Conservation (phyloP, 306 rosid species). For the Canavalia ensiformis region DNA sequence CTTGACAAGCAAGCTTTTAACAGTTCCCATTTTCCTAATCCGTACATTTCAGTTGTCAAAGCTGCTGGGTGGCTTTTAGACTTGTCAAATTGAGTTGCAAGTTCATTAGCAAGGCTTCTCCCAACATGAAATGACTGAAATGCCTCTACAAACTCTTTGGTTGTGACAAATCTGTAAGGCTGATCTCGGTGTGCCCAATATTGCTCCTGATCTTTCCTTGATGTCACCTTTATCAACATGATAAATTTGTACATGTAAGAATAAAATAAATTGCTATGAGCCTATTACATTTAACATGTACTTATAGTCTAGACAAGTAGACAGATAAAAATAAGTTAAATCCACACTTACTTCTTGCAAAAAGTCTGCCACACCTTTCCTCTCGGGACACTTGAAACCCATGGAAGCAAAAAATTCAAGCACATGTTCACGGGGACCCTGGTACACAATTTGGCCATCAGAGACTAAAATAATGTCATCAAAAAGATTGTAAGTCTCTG, state of each 20-base stretch:
- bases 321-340: slow-evolving; percentile 11
- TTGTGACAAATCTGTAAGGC: slow-evolving; percentile 59
- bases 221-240: slow-evolving; percentile 56
- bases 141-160: slow-evolving; percentile 54
- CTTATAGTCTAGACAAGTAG: not conserved
- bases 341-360: slow-evolving; percentile 59
- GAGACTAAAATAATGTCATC: slow-evolving; percentile 68
- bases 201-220: slow-evolving; percentile 65
- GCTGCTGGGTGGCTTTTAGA: slow-evolving; percentile 67
- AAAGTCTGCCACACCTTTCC: slow-evolving; percentile 68
- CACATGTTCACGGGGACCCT: slow-evolving; percentile 63
- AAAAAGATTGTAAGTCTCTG: slow-evolving; percentile 66
- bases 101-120: slow-evolving; percentile 48
- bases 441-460: slow-evolving; percentile 63
- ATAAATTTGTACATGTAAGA: not conserved
- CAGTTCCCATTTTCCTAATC: slow-evolving; percentile 53
- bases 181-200: slow-evolving; percentile 57
- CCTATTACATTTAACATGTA: not conserved
- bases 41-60: slow-evolving; percentile 52
- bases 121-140: slow-evolving; percentile 59
- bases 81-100: slow-evolving; percentile 60
- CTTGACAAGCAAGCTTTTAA: slow-evolving; percentile 63
- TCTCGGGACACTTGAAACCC: slow-evolving; percentile 63
- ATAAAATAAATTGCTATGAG: not conserved
- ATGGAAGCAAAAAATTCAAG: slow-evolving; percentile 56